phyloP scores from a whole-genome alignment of 768 basidiomycete genomes.

The Mycena chlorophos region DNA sequence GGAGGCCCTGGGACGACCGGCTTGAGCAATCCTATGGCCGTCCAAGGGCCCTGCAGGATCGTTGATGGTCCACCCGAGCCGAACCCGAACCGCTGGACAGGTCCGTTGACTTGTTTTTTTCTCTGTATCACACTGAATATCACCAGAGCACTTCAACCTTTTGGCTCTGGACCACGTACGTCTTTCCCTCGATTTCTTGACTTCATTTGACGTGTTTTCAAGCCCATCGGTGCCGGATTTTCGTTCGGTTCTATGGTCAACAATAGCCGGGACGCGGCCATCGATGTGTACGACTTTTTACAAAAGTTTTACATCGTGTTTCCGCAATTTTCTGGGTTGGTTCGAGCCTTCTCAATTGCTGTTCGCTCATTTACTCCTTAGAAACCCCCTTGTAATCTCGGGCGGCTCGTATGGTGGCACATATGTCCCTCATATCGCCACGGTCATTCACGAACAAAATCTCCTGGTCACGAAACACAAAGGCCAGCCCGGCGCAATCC shows the following conservation, averaged over 20 bases:
- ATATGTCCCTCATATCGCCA: constrained; percentile 37
- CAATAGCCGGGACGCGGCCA: constrained; percentile 32
- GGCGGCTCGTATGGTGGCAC: constrained; percentile 38
- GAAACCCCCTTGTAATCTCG: constrained; percentile 28
- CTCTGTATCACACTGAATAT: not conserved
- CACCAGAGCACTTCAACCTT: constrained; percentile 25
- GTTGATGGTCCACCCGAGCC: constrained; percentile 23
- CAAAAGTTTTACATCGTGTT: constrained; percentile 31
- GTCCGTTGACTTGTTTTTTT: not conserved
- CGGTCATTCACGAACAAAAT: constrained; percentile 37
- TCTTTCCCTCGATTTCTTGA: not conserved
- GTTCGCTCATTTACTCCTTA: not conserved
- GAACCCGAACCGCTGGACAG: constrained; percentile 30
- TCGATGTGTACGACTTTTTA: constrained; percentile 38
- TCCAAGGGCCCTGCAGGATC: constrained; percentile 29
- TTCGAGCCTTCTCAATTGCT: not conserved
- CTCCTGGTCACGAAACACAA: constrained; percentile 21
- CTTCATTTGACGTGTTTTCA: not conserved
- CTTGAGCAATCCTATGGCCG: constrained; percentile 28
- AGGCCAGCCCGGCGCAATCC: constrained; percentile 23
- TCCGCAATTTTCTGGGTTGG: not conserved
- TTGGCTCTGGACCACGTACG: constrained; percentile 29
- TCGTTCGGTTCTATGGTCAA: constrained; percentile 37
- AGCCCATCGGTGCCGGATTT: constrained; percentile 36
- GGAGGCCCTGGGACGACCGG: constrained; percentile 37